phyloP scores from a whole-genome alignment of 2,329 filamentous ascomycete genomes.

The Tolypocladium ophioglossoides region DNA sequence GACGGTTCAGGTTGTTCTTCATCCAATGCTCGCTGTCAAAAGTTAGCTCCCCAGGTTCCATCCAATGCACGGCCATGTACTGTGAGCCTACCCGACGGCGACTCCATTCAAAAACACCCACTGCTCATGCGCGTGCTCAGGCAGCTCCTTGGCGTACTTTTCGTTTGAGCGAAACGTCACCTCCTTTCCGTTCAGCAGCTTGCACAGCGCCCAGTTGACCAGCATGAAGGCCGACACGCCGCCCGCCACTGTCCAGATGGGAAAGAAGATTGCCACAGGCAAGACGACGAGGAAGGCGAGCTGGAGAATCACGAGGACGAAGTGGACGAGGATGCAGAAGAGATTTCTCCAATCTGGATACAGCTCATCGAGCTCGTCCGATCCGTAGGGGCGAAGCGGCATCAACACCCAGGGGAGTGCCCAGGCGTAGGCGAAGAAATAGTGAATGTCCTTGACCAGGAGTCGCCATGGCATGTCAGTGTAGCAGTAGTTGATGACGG shows the following conservation, averaged over 20 bases:
- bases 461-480: conserved; percentile 44
- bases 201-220: conserved; percentile 41
- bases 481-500: conserved; percentile 51
- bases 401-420: conserved; percentile 50
- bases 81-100: conserved; percentile 40
- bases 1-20: conserved; percentile 57
- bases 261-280: conserved; percentile 36
- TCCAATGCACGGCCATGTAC: too few relatives aligned
- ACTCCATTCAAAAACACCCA: conserved; percentile 80
- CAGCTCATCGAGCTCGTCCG: conserved; percentile 52
- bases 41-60: background rate
- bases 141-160: conserved; percentile 36
- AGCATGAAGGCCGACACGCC: conserved; percentile 32
- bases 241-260: conserved; percentile 34
- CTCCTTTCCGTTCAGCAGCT: conserved; percentile 36
- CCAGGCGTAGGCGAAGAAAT: conserved; percentile 44
- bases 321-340: conserved; percentile 45
- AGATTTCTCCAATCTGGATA: conserved; percentile 47
- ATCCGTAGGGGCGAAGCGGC: conserved; percentile 42
- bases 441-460: conserved; percentile 40
- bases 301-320: conserved; percentile 49
- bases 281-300: conserved; percentile 47
- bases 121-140: conserved; percentile 50
- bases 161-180: conserved; percentile 41
- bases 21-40: conserved; percentile 52